Conservation (phyloP, 257 asterid species). For the Euphrasia confusa region DNA sequence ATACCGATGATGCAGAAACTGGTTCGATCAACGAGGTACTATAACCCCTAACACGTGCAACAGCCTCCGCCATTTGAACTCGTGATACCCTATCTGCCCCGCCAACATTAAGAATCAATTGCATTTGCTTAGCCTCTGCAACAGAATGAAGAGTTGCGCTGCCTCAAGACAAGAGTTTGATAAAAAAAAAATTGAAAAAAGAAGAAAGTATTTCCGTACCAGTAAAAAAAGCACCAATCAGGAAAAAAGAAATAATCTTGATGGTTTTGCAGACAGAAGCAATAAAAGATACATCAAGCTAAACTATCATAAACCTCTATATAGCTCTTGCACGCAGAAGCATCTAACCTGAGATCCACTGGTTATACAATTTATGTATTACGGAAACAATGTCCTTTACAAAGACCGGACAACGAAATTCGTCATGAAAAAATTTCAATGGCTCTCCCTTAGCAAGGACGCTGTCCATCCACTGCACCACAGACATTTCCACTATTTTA, state of each 20-base stretch:
- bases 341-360: conserved; percentile 81
- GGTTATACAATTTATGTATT: conserved; percentile 37
- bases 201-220: no score
- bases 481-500: conserved; percentile 11
- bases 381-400: conserved; percentile 72
- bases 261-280: not conserved
- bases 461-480: conserved; percentile 84
- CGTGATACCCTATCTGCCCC: conserved; percentile 88
- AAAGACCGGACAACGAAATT: conserved; percentile 90
- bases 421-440: conserved; percentile 68
- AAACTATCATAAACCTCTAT: not conserved
- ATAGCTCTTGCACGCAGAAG: conserved; percentile 2
- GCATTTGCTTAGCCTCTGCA: conserved; percentile 59
- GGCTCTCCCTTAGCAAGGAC: conserved; percentile 71
- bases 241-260: not conserved
- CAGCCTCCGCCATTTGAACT: conserved; percentile 96
- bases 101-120: conserved; percentile 67
- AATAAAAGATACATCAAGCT: not conserved
- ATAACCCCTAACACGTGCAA: conserved; percentile 63
- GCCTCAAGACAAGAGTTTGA: conserved; percentile 4
- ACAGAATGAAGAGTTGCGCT: conserved; percentile 5
- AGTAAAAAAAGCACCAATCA: not conserved
- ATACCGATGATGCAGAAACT: conserved; percentile 80
- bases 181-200: no score
- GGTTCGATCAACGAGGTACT: conserved; percentile 59